Evolutionary conservation across 164 flowering plant genomes (phyloP).

Genomic region (Amborella trichopoda): DNA sequence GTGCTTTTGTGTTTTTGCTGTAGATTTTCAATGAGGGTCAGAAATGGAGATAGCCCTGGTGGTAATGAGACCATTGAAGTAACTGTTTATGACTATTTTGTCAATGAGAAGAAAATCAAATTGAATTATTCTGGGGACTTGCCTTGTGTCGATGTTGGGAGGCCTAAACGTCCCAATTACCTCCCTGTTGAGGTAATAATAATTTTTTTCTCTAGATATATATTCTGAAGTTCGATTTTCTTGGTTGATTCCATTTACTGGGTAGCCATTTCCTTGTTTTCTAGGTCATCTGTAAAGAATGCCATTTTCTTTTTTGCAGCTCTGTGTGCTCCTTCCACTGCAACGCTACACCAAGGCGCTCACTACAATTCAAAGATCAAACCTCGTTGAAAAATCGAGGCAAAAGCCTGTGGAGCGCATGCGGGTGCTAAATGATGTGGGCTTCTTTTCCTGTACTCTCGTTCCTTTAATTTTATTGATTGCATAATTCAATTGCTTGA

Average conservation of each 20-base stretch:
- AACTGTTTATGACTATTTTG: conserved; percentile 58
- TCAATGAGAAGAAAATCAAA: conserved; percentile 21
- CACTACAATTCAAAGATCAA: conserved; percentile 51
- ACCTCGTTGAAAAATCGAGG: conserved; percentile 85
- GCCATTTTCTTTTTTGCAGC: conserved; percentile 23
- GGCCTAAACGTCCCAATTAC: conserved; percentile 49
- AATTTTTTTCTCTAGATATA: background rate
- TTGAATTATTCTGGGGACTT: conserved; percentile 29
- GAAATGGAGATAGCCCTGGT: conserved; percentile 17
- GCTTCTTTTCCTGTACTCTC: conserved; percentile 15
- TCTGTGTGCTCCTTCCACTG: conserved; percentile 64
- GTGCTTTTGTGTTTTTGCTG: background rate
- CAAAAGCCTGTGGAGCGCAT: conserved; percentile 91
- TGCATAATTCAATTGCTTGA: no score
- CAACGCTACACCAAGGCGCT: conserved; percentile 89
- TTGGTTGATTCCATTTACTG: background rate
- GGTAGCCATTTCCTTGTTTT: background rate
- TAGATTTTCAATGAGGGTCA: background rate
- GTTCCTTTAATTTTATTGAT: no score
- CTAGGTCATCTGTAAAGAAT: background rate
- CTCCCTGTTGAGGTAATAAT: conserved; percentile 68
- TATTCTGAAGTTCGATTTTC: background rate
- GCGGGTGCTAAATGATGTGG: conserved; percentile 44
- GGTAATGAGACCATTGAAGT: conserved; percentile 20
- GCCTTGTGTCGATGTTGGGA: conserved; percentile 70